phyloP scores from a whole-genome alignment of 1,139 yeast genomes.

The Magnusiomyces ingens region DNA sequence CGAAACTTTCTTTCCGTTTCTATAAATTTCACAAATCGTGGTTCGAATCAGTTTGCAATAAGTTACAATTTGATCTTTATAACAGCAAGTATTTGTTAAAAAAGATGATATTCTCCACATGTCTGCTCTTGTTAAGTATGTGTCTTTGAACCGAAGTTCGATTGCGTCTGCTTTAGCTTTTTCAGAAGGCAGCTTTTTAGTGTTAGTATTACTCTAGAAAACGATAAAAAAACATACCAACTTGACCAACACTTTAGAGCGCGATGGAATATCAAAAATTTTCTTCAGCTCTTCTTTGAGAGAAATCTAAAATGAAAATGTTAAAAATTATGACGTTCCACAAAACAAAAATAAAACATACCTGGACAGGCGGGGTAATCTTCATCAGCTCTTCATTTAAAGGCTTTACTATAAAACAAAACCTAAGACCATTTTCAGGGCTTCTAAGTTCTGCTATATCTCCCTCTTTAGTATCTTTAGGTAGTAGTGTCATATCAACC shows the following conservation, averaged over 20 bases:
- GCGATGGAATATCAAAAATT: constrained; percentile 57
- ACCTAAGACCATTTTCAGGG: constrained; percentile 30
- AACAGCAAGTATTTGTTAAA: constrained; percentile 57
- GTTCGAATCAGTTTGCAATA: constrained; percentile 62
- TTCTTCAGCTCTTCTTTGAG: constrained; percentile 57
- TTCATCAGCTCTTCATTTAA: constrained; percentile 32
- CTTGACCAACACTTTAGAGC: constrained; percentile 55
- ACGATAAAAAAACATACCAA: constrained; percentile 32
- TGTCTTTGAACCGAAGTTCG: constrained; percentile 75
- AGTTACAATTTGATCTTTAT: constrained; percentile 56
- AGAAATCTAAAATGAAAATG: constrained; percentile 40
- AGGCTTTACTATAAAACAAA: constrained; percentile 42
- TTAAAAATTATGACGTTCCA: neutral
- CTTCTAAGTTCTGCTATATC: constrained; percentile 62
- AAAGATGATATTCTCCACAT: constrained; percentile 81
- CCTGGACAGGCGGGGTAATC: constrained; percentile 29
- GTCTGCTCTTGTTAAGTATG: constrained; percentile 79
- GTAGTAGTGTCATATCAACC: constrained; percentile 51
- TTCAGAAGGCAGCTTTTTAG: constrained; percentile 28
- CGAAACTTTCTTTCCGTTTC: constrained; percentile 49
- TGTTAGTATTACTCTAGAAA: neutral
- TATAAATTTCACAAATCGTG: constrained; percentile 58
- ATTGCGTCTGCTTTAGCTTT: constrained; percentile 69
- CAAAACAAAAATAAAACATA: constrained; percentile 13
- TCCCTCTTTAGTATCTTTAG: constrained; percentile 55